A percentile compares a stretch with the other conserved stretches of the same genome.
Conservation (phyloP, 2,329 filamentous ascomycete genomes). For the Aspergillus pseudotamarii region DNA sequence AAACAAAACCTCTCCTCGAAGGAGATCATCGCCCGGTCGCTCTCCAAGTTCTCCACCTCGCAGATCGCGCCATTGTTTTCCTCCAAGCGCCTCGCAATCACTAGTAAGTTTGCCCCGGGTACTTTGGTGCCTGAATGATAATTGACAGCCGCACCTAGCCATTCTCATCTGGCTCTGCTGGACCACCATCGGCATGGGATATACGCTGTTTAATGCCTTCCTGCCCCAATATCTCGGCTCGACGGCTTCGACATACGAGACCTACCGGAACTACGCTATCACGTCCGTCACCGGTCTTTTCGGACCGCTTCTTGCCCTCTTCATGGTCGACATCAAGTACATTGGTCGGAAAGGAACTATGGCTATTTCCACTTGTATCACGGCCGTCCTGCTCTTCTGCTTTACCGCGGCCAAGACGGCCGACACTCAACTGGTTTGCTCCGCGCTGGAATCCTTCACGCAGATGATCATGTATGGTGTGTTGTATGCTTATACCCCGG, state of each 20-base stretch:
- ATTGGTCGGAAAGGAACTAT: slow-evolving; percentile 61
- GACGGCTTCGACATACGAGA: slow-evolving; percentile 48
- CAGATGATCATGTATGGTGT: slow-evolving; percentile 58
- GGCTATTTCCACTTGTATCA: slow-evolving; percentile 55
- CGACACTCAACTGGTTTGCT: slow-evolving; percentile 53
- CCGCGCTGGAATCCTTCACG: slow-evolving; percentile 56
- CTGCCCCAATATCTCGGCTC: slow-evolving; percentile 79
- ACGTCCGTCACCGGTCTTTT: slow-evolving; percentile 76
- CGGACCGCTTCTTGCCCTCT: slow-evolving; percentile 73
- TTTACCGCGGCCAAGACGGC: slow-evolving; percentile 55
- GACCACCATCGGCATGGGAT: slow-evolving; percentile 82
- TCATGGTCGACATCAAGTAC: slow-evolving; percentile 70
- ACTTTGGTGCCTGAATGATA: slow-evolving; percentile 35
- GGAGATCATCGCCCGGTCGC: slow-evolving; percentile 60
- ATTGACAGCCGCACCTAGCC: slow-evolving; percentile 25
- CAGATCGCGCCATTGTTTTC: slow-evolving; percentile 68
- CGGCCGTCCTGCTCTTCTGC: slow-evolving; percentile 57
- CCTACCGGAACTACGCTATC: slow-evolving; percentile 81
- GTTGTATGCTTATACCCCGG: slow-evolving; percentile 58
- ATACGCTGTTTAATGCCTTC: slow-evolving; percentile 87
- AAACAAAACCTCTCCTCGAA: slow-evolving; percentile 44
- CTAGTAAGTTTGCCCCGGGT: slow-evolving; percentile 4
- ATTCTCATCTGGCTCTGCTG: slow-evolving; percentile 75
- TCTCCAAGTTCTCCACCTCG: slow-evolving; percentile 67
- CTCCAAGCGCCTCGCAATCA: slow-evolving; percentile 48